phyloP scores from a whole-genome alignment of 164 flowering plant genomes.

The Platanus orientalis region DNA sequence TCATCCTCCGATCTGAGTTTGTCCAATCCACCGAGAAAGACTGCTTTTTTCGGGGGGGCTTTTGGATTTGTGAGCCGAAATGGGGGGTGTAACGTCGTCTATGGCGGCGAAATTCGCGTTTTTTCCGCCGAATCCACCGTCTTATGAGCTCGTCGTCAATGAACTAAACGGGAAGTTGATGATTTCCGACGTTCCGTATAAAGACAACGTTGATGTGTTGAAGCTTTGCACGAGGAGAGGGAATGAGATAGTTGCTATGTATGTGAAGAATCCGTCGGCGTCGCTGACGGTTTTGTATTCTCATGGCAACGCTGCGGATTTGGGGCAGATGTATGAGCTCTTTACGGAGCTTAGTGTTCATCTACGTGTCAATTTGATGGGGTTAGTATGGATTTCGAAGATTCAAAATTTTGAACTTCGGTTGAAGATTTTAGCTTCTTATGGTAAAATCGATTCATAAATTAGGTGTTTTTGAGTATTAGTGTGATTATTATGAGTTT shows the following conservation, averaged over 20 bases:
- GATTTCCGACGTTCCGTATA: constrained; percentile 44
- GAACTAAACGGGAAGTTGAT: constrained; percentile 41
- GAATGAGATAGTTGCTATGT: constrained; percentile 59
- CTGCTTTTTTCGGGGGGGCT: neutral
- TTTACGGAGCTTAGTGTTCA: constrained; percentile 74
- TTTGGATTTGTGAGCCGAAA: constrained; percentile 17
- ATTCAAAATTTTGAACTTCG: constrained; percentile 3
- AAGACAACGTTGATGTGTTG: constrained; percentile 70
- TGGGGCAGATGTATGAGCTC: no score
- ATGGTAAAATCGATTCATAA: no score
- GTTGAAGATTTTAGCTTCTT: neutral
- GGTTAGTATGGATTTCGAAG: constrained; percentile 36
- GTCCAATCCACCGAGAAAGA: neutral
- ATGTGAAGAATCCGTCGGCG: constrained; percentile 62
- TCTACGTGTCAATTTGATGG: constrained; percentile 75
- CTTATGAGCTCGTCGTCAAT: constrained; percentile 51
- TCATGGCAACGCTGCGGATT: no score
- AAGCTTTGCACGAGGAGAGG: constrained; percentile 65
- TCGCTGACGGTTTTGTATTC: constrained; percentile 67
- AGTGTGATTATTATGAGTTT: no score
- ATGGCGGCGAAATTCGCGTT: constrained; percentile 90
- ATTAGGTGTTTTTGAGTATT: no score
- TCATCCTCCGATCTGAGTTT: constrained; percentile 12
- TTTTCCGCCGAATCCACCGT: constrained; percentile 84
- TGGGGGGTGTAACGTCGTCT: constrained; percentile 81